Evolutionary conservation across 352 stramenopile species (phyloP).

Genomic region (Phytophthora nicotianae): DNA sequence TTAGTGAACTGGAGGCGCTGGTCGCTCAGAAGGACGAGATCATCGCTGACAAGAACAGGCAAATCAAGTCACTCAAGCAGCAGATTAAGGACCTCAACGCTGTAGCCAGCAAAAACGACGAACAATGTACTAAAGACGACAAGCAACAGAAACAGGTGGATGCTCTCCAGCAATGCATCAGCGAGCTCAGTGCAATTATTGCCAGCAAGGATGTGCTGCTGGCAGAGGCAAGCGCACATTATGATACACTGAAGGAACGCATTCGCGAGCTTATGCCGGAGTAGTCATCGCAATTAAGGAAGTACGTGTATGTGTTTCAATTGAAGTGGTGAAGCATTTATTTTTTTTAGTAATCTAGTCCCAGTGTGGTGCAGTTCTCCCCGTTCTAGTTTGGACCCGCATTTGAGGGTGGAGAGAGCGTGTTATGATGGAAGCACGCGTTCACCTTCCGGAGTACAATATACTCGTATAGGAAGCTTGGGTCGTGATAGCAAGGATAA

Average conservation of each 20-base stretch:
- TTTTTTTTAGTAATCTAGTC: slow-evolving; percentile 18
- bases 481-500: not conserved
- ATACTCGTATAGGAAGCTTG: slow-evolving; percentile 2
- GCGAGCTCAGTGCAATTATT: slow-evolving; percentile 26
- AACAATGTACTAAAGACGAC: slow-evolving; percentile 2
- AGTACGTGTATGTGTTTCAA: not conserved
- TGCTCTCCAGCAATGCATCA: slow-evolving; percentile 19
- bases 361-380: not conserved
- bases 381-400: not conserved
- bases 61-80: slow-evolving; percentile 21
- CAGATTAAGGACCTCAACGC: slow-evolving; percentile 9
- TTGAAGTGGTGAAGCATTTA: slow-evolving; percentile 8
- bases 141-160: slow-evolving; percentile 19
- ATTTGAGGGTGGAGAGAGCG: not conserved
- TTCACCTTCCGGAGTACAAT: not conserved
- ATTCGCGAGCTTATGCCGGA: slow-evolving; percentile 9
- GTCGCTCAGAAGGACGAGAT: slow-evolving; percentile 9
- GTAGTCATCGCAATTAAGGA: slow-evolving; percentile 4
- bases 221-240: slow-evolving; percentile 7
- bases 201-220: slow-evolving; percentile 18
- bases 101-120: not conserved
- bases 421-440: slow-evolving; percentile 7
- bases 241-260: slow-evolving; percentile 14
- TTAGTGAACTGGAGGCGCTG: slow-evolving; percentile 5
- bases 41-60: slow-evolving; percentile 5